Evolutionary conservation across 2,329 filamentous ascomycete species (phyloP).

Genomic region (Chaetomiaceae sp.): DNA sequence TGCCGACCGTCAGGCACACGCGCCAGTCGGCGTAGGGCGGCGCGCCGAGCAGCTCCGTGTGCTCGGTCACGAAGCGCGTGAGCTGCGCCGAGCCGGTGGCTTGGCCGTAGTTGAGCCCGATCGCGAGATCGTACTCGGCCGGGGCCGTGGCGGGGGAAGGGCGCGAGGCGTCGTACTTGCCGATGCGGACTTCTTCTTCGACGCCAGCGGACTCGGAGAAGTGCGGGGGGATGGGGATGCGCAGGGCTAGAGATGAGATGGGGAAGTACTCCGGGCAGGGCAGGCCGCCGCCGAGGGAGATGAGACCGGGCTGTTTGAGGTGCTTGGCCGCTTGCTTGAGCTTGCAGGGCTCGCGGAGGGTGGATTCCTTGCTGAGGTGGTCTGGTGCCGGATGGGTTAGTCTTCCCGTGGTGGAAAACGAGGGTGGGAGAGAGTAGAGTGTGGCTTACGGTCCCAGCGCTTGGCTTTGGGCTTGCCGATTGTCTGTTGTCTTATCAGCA

Average conservation of each 20-base stretch:
- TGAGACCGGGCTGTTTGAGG: constrained; percentile 74
- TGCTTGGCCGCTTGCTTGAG: constrained; percentile 77
- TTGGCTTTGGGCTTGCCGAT: constrained; percentile 66
- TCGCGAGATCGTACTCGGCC: constrained; percentile 64
- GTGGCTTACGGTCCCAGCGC: constrained; percentile 72
- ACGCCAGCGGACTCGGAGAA: constrained; percentile 66
- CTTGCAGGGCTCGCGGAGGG: constrained; percentile 56
- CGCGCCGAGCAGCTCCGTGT: constrained; percentile 74
- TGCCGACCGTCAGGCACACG: constrained; percentile 76
- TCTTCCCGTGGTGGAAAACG: not conserved
- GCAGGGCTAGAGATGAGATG: constrained; percentile 70
- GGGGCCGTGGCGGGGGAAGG: constrained; percentile 37
- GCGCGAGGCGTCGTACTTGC: constrained; percentile 69
- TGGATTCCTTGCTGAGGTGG: constrained; percentile 57
- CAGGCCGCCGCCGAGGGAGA: constrained; percentile 87
- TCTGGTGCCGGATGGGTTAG: constrained; percentile 32
- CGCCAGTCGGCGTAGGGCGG: constrained; percentile 90
- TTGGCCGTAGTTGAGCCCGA: constrained; percentile 90
- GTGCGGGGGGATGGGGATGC: constrained; percentile 60
- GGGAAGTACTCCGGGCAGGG: constrained; percentile 89
- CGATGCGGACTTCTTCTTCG: constrained; percentile 58
- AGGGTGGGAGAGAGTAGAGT: constrained; percentile 4
- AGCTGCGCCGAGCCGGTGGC: constrained; percentile 80
- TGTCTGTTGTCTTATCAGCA: constrained; percentile 25
- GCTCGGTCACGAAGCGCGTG: constrained; percentile 85